phyloP scores from a whole-genome alignment of 1,284 basidiomycete genomes.

The Cutaneotrichosporon sp. region DNA sequence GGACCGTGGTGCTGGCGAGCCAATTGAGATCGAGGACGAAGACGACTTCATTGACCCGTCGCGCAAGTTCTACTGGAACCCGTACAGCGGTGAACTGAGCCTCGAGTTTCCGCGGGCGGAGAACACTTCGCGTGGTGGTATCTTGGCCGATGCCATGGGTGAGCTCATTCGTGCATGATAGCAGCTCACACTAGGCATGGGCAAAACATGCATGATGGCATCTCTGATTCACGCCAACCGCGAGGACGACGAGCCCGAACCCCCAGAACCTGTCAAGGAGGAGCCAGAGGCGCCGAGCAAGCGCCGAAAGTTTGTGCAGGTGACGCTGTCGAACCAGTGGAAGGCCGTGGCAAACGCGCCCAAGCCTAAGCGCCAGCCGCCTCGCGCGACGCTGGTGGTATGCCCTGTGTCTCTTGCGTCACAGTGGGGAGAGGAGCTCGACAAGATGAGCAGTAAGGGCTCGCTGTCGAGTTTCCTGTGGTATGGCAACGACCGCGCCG shows the following conservation, averaged over 20 bases:
- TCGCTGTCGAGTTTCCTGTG: slow-evolving; percentile 64
- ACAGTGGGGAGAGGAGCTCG: slow-evolving; percentile 87
- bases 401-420: slow-evolving; percentile 84
- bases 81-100: slow-evolving; percentile 91
- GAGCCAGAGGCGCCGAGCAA: slow-evolving; percentile 31
- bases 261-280: slow-evolving; percentile 4
- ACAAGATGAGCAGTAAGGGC: slow-evolving; percentile 60
- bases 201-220: slow-evolving; percentile 89
- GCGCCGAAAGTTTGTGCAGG: slow-evolving; percentile 44
- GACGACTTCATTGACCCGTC: slow-evolving; percentile 40
- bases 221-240: slow-evolving; percentile 79
- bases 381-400: slow-evolving; percentile 75
- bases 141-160: slow-evolving; percentile 49
- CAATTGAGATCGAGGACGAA: slow-evolving; percentile 45
- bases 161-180: not conserved
- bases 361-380: slow-evolving; percentile 21
- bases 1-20: slow-evolving; percentile 33
- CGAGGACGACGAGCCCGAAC: slow-evolving; percentile 30
- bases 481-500: slow-evolving; percentile 76
- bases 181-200: slow-evolving; percentile 66
- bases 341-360: slow-evolving; percentile 32
- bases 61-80: slow-evolving; percentile 69
- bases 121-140: slow-evolving; percentile 64
- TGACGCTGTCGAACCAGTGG: slow-evolving; percentile 47
- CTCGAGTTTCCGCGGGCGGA: slow-evolving; percentile 79